Percentiles rank a stretch among this genome's conserved stretches.
Conservation (phyloP, 1,284 basidiomycete species). For the Wallemia hederae region DNA sequence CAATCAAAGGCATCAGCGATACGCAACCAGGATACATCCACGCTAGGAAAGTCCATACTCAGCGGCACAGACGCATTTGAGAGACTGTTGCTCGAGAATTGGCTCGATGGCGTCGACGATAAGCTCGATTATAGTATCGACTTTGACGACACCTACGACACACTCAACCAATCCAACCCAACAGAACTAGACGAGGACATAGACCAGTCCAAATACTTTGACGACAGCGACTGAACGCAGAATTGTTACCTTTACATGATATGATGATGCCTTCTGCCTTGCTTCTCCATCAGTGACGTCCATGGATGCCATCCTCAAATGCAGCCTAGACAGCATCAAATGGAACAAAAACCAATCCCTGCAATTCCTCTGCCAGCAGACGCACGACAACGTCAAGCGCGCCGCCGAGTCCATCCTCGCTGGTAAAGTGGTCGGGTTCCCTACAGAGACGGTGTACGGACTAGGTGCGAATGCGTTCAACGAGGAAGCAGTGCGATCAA, state of each 20-base stretch:
- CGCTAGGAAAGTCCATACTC: neutral
- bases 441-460: constrained; percentile 96
- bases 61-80: neutral
- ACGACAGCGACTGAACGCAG: neutral
- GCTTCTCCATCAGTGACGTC: neutral
- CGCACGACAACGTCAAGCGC: neutral
- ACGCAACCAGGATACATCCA: neutral
- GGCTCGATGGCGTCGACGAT: neutral
- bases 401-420: neutral
- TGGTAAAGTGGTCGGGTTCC: constrained; percentile 41
- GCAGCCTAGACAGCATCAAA: neutral
- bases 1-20: neutral
- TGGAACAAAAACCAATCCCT: neutral
- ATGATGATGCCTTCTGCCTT: neutral
- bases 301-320: neutral
- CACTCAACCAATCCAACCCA: neutral
- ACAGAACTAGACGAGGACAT: neutral
- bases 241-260: neutral
- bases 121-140: neutral
- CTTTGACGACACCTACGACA: neutral
- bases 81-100: neutral
- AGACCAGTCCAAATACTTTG: neutral
- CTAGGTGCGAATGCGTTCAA: constrained; percentile 57
- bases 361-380: neutral
- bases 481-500: constrained; percentile 31